phyloP scores from a whole-genome alignment of 208 protist genomes.

The Acanthamoeba sp. region DNA sequence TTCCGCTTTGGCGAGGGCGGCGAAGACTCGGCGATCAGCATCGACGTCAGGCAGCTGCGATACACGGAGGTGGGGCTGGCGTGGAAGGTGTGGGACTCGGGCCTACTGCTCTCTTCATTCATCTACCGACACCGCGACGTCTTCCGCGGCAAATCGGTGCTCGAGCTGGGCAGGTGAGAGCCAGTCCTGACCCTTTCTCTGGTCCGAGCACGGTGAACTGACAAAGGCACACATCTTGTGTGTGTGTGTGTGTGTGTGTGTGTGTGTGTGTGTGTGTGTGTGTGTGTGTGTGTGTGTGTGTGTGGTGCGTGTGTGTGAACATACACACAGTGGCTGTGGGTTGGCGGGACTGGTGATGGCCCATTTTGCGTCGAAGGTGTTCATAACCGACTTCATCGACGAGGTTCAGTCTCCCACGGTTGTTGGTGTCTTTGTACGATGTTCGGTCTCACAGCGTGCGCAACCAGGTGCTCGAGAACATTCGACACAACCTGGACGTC shows the following conservation, averaged over 20 bases:
- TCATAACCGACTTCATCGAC: slow-evolving; percentile 23
- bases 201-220: too few relatives aligned
- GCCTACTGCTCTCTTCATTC: slow-evolving; percentile 26
- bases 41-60: slow-evolving; percentile 6
- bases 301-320: too few relatives aligned
- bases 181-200: neutral
- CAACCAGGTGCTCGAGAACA: slow-evolving; percentile 1
- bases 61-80: slow-evolving; percentile 23
- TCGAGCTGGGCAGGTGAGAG: slow-evolving; percentile 14
- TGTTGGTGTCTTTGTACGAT: too few relatives aligned
- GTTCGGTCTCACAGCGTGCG: neutral
- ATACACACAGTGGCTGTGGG: slow-evolving; percentile 25
- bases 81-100: slow-evolving; percentile 52
- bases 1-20: neutral
- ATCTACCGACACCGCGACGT: slow-evolving; percentile 15
- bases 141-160: neutral
- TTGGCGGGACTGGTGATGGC: slow-evolving; percentile 56
- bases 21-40: neutral
- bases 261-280: too few relatives aligned
- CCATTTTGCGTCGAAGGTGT: neutral
- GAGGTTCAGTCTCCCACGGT: neutral
- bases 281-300: neutral
- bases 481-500: neutral
- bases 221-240: neutral
- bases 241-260: too few relatives aligned